Percentiles rank a stretch among this genome's conserved stretches.
Conservation (phyloP, 1,139 yeast species). For the Pneumocystis oryctolagi region DNA sequence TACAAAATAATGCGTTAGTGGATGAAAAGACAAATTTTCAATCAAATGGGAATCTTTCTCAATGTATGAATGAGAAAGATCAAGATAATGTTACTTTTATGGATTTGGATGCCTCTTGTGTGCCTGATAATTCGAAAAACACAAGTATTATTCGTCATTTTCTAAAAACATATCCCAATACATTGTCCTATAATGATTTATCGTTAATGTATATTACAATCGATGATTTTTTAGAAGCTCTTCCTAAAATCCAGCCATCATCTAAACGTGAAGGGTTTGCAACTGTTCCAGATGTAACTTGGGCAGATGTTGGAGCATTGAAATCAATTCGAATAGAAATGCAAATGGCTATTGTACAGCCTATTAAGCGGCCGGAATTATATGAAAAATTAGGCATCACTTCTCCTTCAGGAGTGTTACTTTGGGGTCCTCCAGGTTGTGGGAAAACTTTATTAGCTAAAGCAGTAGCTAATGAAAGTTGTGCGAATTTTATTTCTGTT, state of each 20-base stretch:
- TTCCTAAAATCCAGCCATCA: conserved; percentile 91
- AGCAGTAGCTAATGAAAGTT: conserved; percentile 93
- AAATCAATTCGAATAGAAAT: conserved; percentile 66
- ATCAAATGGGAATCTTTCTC: conserved; percentile 3
- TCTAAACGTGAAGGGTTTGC: conserved; percentile 98
- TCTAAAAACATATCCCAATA: conserved; percentile 58
- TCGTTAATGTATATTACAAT: conserved; percentile 58
- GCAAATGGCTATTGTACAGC: conserved; percentile 95
- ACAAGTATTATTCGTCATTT: conserved; percentile 51
- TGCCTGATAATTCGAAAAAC: conserved; percentile 17
- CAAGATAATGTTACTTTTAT: conserved; percentile 14
- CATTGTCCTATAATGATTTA: conserved; percentile 60
- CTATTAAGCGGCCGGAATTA: conserved; percentile 81
- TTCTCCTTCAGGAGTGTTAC: conserved; percentile 90
- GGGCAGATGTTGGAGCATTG: conserved; percentile 91
- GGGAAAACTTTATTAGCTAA: conserved; percentile 92
- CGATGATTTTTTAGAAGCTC: conserved; percentile 66
- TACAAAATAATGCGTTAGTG: conserved; percentile 3
- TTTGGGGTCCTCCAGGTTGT: conserved; percentile 99
- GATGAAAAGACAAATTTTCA: background rate
- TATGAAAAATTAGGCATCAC: conserved; percentile 83
- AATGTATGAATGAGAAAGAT: conserved; percentile 12
- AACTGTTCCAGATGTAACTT: conserved; percentile 92
- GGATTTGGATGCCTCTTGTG: conserved; percentile 6
- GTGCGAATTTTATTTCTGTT: conserved; percentile 88